Conservation (phyloP, 75 land plant genomes). For the Ceratopteris richardii region DNA sequence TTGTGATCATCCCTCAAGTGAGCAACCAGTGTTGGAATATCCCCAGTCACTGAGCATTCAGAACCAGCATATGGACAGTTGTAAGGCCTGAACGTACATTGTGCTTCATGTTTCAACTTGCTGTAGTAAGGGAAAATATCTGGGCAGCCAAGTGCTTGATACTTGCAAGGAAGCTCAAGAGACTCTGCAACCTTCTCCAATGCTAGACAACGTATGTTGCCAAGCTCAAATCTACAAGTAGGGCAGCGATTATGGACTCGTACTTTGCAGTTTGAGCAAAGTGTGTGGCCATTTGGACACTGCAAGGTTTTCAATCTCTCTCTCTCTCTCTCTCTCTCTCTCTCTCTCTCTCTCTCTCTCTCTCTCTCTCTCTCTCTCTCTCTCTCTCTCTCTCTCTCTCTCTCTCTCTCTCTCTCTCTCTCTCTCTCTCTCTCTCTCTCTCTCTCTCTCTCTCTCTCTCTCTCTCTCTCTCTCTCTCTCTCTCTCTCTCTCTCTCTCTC, state of each 20-base stretch:
- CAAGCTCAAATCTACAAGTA: constrained; percentile 46
- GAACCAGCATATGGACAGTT: constrained; percentile 64
- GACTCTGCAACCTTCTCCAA: constrained; percentile 58
- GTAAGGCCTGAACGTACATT: constrained; percentile 54
- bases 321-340: not conserved
- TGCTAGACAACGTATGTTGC: constrained; percentile 49
- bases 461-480: too few species aligned
- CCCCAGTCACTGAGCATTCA: constrained; percentile 51
- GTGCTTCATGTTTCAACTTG: constrained; percentile 47
- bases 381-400: not conserved
- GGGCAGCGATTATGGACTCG: constrained; percentile 56
- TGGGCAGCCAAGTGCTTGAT: constrained; percentile 41
- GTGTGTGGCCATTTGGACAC: constrained; percentile 60
- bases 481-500: too few species aligned
- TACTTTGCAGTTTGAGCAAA: constrained; percentile 49
- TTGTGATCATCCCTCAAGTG: constrained; percentile 58
- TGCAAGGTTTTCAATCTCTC: constrained; percentile 13
- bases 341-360: not conserved
- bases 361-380: too few species aligned
- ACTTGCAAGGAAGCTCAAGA: constrained; percentile 52
- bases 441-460: too few species aligned
- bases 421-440: too few species aligned
- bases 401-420: too few species aligned
- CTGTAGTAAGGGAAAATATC: constrained; percentile 55
- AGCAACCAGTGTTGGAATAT: constrained; percentile 44